Evolutionary conservation across 306 rosid species (phyloP).

Genomic region (Malus domestica): ASM211411v1 NC_041801.1:21196501-21197000

Average conservation of each 20-base stretch:
- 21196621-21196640: not conserved
- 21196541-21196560: not conserved
- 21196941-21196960: conserved; percentile 43
- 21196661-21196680: not conserved
- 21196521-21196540: not conserved
- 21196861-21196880: conserved; percentile 22
- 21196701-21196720: not conserved
- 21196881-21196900: conserved; percentile 58
- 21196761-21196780: not conserved
- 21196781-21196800: not conserved
- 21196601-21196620: not conserved
- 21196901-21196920: conserved; percentile 45
- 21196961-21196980: conserved; percentile 32
- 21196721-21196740: not conserved
- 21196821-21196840: not conserved
- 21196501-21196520: not conserved
- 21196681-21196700: not conserved
- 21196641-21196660: not conserved
- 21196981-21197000: conserved; percentile 57
- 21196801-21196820: not conserved
- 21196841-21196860: not conserved
- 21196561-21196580: not conserved
- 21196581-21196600: not conserved
- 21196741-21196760: not conserved
- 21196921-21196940: conserved; percentile 32